Evolutionary conservation across 2,329 filamentous ascomycete genomes (phyloP).

Genomic region (Fusarium guadeloupense): DNA sequence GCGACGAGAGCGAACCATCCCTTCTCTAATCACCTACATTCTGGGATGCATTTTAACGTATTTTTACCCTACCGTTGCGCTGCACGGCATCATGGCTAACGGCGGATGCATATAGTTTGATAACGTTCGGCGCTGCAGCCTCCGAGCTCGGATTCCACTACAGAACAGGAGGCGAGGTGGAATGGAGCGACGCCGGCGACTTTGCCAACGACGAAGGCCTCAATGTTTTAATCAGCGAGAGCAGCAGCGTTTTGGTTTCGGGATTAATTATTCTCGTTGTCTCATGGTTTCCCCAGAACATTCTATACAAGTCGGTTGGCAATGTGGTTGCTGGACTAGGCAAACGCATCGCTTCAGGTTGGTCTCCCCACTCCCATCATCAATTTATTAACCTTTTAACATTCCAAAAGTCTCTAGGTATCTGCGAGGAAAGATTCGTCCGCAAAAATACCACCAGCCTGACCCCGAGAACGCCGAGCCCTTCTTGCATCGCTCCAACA

Average conservation of each 20-base stretch:
- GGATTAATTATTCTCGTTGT: conserved; percentile 35
- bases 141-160: conserved; percentile 47
- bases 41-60: conserved; percentile 39
- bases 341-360: conserved; percentile 36
- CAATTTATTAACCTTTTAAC: conserved; percentile 7
- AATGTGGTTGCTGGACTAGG: conserved; percentile 30
- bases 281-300: conserved; percentile 36
- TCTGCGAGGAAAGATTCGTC: conserved; percentile 25
- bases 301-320: conserved; percentile 36
- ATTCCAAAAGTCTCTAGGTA: conserved; percentile 16
- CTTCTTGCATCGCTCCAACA: conserved; percentile 18
- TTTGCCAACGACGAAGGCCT: conserved; percentile 44
- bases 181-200: conserved; percentile 44
- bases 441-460: conserved; percentile 14
- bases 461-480: conserved; percentile 33
- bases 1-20: conserved; percentile 34
- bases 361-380: conserved; percentile 4
- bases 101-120: conserved; percentile 29
- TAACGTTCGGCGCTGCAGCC: conserved; percentile 42
- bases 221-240: conserved; percentile 45
- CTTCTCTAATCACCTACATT: conserved; percentile 33
- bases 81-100: conserved; percentile 14
- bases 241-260: conserved; percentile 35
- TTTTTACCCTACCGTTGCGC: background rate
- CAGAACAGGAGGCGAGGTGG: conserved; percentile 46